Base-by-base conservation (phyloP, 164 flowering plant genomes). In the Nymphaea colorata region DNA sequence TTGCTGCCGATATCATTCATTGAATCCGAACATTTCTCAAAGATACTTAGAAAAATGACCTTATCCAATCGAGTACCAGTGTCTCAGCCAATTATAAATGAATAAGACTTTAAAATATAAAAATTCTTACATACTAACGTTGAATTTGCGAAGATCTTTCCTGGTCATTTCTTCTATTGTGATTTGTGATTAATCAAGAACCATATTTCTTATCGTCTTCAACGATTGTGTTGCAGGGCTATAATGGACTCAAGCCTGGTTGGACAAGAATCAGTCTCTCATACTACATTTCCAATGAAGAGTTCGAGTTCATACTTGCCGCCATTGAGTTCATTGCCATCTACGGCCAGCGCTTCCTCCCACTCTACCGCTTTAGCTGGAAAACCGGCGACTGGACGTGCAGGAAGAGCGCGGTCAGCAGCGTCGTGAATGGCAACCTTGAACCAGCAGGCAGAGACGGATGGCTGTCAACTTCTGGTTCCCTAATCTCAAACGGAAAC, bases 241-340 rank as follows among this genome's bases (percentile, higher is more conserved):
- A 82, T 63, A 43, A 42, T 3, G 96, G 95, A 60, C 73, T 83
- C 2, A 93, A 90, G 71, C 96, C 96, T 0, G 96, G 96, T 66
- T 90, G 98, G 98, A 87, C 98, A 2, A 84, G 96, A 73, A 65
- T 93, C 16, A 86, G 92, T 75, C 89, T 93, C 73, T 80, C 93
- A 4, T 90, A 87, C 73, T 89, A 90, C 82, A 86, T 87, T 86
- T 76, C 85, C 3, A 65, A 64, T 2, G 81, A 80, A 55, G 94
- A 93, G 68, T 82, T 87, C 10, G 93, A 90, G 70, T 89, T 84
- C 82, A 82, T 87, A 47, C 70, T 90, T 10, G 78, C 75, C 4
- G 92, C 92, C 14, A 14, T 90, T 3, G 96, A 93, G 67, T 93
- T 93, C 70, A 44, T 89, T 61, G 87, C 91, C 0, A 61, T 60